Percentiles rank a stretch among this genome's conserved stretches.
These are phyloP conservation scores for Scheffersomyces cryptocercus DNA, from an alignment of 1,139 yeast species.

Conservation along the genomic window DNA sequence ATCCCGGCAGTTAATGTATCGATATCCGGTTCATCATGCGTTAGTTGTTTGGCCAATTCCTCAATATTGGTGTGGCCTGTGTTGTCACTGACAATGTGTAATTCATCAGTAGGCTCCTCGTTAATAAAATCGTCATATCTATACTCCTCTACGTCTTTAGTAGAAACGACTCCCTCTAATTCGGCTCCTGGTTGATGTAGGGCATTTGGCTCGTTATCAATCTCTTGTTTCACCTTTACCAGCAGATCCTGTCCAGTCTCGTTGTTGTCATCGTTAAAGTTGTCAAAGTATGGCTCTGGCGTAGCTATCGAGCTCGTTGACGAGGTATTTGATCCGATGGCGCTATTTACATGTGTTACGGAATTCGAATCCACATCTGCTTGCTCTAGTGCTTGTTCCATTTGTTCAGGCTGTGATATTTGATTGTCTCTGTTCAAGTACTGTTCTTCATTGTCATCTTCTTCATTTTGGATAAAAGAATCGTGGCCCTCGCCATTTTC, in stretches of 20 bases:
- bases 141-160: constrained; percentile 18
- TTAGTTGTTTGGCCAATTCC: constrained; percentile 29
- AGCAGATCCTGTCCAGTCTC: constrained; percentile 3
- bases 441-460: constrained; percentile 2
- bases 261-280: constrained; percentile 5
- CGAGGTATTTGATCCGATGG: constrained; percentile 8
- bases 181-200: constrained; percentile 4
- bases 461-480: constrained; percentile 3
- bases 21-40: constrained; percentile 32
- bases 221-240: constrained; percentile 1
- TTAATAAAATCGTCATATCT: constrained; percentile 34
- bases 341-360: constrained; percentile 9
- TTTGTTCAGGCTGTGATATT: not conserved
- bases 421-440: not conserved
- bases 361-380: constrained; percentile 9
- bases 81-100: constrained; percentile 4
- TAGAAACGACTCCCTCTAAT: constrained; percentile 1
- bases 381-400: constrained; percentile 2
- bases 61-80: constrained; percentile 18
- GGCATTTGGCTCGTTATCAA: constrained; percentile 3
- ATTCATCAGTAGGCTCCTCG: constrained; percentile 13
- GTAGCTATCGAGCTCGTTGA: constrained; percentile 8
- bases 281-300: constrained; percentile 8
- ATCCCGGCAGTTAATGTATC: constrained; percentile 36
- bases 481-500: not conserved